Evolutionary conservation across 169 alveolate genomes (phyloP).

Genomic region (Cryptosporidium viatorum): DNA sequence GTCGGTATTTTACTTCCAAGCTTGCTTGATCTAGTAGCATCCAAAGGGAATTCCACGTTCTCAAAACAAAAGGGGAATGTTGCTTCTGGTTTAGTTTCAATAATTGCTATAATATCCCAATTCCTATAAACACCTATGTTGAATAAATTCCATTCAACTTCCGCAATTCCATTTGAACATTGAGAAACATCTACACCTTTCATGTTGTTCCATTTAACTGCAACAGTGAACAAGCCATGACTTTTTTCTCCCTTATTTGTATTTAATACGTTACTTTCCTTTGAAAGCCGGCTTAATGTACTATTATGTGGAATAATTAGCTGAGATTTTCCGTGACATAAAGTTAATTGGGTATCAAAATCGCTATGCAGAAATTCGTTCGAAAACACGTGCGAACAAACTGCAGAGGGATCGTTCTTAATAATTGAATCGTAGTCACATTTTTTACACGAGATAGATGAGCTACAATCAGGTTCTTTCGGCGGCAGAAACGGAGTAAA

Average conservation of each 20-base stretch:
- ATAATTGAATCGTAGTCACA: constrained; percentile 17
- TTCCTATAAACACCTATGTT: constrained; percentile 62
- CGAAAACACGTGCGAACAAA: constrained; percentile 41
- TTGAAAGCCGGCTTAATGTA: constrained; percentile 29
- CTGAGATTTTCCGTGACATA: constrained; percentile 63
- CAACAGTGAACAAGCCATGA: constrained; percentile 54
- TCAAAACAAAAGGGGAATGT: constrained; percentile 63
- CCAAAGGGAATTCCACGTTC: constrained; percentile 52
- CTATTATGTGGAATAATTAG: constrained; percentile 47
- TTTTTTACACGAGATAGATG: constrained; percentile 49
- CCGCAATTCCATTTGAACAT: constrained; percentile 67
- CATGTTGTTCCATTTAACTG: constrained; percentile 40
- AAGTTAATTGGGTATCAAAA: constrained; percentile 9
- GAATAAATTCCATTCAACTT: constrained; percentile 60
- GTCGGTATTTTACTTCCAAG: constrained; percentile 51
- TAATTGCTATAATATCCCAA: constrained; percentile 60
- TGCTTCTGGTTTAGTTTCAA: constrained; percentile 72
- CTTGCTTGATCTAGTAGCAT: constrained; percentile 30
- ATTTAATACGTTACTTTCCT: constrained; percentile 21
- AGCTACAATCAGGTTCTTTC: constrained; percentile 47
- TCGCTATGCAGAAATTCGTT: constrained; percentile 13
- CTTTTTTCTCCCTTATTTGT: constrained; percentile 7
- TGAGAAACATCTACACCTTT: constrained; percentile 59
- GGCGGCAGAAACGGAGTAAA: constrained; percentile 54
- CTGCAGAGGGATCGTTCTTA: constrained; percentile 50